A percentile compares a stretch with the other conserved stretches of the same genome.
Conservation (phyloP, 139 green algal genomes). For the Chlorella sp. region DNA sequence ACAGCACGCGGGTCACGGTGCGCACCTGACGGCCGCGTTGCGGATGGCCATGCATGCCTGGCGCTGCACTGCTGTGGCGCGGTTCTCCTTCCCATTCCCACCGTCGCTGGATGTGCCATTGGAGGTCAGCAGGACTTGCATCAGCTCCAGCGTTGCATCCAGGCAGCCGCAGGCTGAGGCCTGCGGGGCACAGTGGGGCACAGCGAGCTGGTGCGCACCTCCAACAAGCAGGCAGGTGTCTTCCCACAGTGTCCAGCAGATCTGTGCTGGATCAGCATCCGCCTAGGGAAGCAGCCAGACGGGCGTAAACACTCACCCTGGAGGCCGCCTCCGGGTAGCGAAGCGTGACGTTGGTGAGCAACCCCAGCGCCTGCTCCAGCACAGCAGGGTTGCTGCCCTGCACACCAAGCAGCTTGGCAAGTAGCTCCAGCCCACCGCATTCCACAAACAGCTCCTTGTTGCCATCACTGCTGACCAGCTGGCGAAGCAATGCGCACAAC, state of each 20-base stretch:
- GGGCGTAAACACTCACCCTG: background rate
- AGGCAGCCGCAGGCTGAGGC: conserved; percentile 59
- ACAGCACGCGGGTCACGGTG: no score
- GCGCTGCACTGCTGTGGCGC: conserved; percentile 45
- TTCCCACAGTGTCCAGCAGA: no score
- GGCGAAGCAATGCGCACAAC: conserved; percentile 63
- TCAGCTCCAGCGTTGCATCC: conserved; percentile 51
- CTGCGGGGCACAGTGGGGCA: background rate
- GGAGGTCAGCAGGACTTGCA: conserved; percentile 33
- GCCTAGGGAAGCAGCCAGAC: no score
- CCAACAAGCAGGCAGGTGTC: no score
- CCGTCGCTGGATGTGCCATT: background rate
- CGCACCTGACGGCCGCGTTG: conserved; percentile 76
- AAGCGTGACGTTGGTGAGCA: conserved; percentile 80
- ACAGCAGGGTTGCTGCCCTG: conserved; percentile 31
- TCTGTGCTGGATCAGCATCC: no score
- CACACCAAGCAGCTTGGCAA: conserved; percentile 35
- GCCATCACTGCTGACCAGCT: conserved; percentile 86
- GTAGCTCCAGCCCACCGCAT: conserved; percentile 50
- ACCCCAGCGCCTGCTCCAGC: conserved; percentile 63
- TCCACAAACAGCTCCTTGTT: conserved; percentile 78
- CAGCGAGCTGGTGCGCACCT: background rate
- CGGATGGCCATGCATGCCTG: conserved; percentile 83
- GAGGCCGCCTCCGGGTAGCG: conserved; percentile 71
- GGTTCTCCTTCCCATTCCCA: conserved; percentile 9